Percentiles rank a stretch among this genome's conserved stretches.
Evolutionary conservation across 2,329 filamentous ascomycete species (phyloP).

Genomic region (Fusarium acutatum): DNA sequence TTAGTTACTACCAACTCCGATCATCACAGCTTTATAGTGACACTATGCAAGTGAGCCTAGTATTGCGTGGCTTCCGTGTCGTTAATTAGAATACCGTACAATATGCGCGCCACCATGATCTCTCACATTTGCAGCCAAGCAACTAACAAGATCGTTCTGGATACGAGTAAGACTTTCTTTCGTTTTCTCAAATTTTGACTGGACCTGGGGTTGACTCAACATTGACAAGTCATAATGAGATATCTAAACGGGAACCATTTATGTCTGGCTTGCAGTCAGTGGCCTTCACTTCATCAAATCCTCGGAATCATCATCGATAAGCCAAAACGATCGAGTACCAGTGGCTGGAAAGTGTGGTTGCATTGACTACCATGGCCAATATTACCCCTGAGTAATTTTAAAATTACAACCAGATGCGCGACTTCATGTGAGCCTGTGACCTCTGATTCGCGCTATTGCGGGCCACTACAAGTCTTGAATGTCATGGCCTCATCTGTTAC

Average conservation of each 20-base stretch:
- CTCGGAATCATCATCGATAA: not conserved
- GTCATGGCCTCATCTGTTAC: not conserved
- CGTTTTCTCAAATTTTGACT: not conserved
- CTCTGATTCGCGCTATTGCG: conserved; percentile 25
- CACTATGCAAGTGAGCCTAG: not conserved
- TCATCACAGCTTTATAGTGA: not conserved
- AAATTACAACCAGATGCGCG: conserved; percentile 18
- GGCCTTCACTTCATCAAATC: not conserved
- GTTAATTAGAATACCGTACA: not conserved
- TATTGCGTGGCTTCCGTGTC: conserved; percentile 10
- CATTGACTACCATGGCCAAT: conserved; percentile 30
- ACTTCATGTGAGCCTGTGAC: conserved; percentile 22
- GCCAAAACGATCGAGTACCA: conserved; percentile 1
- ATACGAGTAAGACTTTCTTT: not conserved
- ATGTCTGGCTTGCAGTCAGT: not conserved
- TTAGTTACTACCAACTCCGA: not conserved
- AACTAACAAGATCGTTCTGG: not conserved
- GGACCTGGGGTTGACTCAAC: not conserved
- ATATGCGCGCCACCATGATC: conserved; percentile 1
- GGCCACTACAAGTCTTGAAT: conserved; percentile 17
- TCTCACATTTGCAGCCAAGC: not conserved
- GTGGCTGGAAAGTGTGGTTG: conserved; percentile 16
- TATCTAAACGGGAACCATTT: not conserved
- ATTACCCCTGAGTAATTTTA: conserved; percentile 41
- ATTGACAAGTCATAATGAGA: not conserved